Conservation (phyloP, 139 green algal species). For the Pleodorina starrii region DNA sequence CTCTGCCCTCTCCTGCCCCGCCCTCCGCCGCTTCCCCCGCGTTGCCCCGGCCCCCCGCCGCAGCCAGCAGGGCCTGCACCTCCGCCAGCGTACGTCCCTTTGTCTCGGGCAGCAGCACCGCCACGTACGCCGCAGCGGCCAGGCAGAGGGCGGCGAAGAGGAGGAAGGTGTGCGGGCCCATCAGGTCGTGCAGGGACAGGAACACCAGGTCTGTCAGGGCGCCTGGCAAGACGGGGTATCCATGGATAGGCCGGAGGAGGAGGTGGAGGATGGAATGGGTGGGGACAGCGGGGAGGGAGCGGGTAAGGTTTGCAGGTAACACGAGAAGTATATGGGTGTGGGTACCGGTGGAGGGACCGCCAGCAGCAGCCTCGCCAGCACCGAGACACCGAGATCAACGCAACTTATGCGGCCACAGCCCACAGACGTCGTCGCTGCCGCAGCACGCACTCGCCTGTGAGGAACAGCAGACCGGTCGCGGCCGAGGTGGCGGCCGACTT, state of each 20-base stretch:
- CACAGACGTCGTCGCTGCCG: neutral
- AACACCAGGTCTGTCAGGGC: constrained; percentile 82
- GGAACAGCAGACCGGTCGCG: constrained; percentile 79
- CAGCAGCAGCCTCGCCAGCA: neutral
- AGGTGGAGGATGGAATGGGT: neutral
- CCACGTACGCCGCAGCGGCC: constrained; percentile 65
- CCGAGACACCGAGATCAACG: neutral
- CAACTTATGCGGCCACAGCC: neutral
- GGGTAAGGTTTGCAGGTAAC: neutral
- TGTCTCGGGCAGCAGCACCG: constrained; percentile 79
- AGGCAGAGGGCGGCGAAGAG: constrained; percentile 72
- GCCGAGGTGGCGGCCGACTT: constrained; percentile 74
- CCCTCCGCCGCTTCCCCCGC: too few species aligned
- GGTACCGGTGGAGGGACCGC: neutral
- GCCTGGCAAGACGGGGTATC: constrained; percentile 51
- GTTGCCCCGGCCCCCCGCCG: too few species aligned
- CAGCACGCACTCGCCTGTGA: constrained; percentile 56
- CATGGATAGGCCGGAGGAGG: neutral
- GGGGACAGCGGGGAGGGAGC: neutral
- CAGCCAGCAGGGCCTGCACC: constrained; percentile 66
- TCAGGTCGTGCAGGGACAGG: constrained; percentile 65
- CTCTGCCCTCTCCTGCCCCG: too few species aligned
- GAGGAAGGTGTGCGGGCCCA: constrained; percentile 68
- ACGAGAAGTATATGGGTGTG: neutral
- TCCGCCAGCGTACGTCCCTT: constrained; percentile 76